A percentile compares a stretch with the other conserved stretches of the same genome.
Evolutionary conservation across 495 filamentous ascomycete species (phyloP).

Genomic region (Neurospora sp.): DNA sequence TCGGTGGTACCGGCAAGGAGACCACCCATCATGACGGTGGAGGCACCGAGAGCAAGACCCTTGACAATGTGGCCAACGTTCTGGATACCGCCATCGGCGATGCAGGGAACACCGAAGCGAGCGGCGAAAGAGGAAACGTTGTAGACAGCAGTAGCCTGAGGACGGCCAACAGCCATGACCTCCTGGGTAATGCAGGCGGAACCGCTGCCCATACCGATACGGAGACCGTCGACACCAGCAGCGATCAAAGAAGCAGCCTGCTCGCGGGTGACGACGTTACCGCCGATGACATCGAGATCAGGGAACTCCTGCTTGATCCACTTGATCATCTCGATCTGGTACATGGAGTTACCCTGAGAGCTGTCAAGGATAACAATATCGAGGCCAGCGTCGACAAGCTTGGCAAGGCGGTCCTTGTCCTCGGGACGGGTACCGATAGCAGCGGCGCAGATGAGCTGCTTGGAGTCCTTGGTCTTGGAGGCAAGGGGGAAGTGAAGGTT

Average conservation of each 20-base stretch:
- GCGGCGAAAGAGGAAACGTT: slow-evolving; percentile 81
- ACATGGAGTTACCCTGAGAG: slow-evolving; percentile 95
- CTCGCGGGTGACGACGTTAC: slow-evolving; percentile 94
- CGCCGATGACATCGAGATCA: slow-evolving; percentile 84
- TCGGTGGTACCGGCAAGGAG: slow-evolving; percentile 95
- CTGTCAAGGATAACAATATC: slow-evolving; percentile 94
- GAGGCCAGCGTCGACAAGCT: slow-evolving; percentile 86
- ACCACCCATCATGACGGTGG: slow-evolving; percentile 99
- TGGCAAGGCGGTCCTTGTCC: slow-evolving; percentile 76
- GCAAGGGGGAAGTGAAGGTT: slow-evolving; percentile 95
- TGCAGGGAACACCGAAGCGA: slow-evolving; percentile 92
- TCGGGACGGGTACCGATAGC: slow-evolving; percentile 90
- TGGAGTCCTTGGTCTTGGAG: slow-evolving; percentile 93
- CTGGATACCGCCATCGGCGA: slow-evolving; percentile 95
- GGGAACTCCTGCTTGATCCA: slow-evolving; percentile 84
- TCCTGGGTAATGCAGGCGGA: slow-evolving; percentile 99
- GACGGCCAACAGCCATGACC: slow-evolving; percentile 96
- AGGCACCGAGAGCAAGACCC: slow-evolving; percentile 86
- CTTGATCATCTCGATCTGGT: slow-evolving; percentile 94
- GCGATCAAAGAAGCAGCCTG: slow-evolving; percentile 89
- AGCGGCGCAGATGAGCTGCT: slow-evolving; percentile 93
- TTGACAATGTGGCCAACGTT: slow-evolving; percentile 99
- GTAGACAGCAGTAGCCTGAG: slow-evolving; percentile 86
- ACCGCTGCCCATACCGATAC: slow-evolving; percentile 98
- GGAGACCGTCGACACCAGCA: slow-evolving; percentile 89